These are phyloP conservation scores for Claviceps arundinis DNA, from an alignment of 2,329 filamentous ascomycete genomes.

Conservation along the genomic window DNA sequence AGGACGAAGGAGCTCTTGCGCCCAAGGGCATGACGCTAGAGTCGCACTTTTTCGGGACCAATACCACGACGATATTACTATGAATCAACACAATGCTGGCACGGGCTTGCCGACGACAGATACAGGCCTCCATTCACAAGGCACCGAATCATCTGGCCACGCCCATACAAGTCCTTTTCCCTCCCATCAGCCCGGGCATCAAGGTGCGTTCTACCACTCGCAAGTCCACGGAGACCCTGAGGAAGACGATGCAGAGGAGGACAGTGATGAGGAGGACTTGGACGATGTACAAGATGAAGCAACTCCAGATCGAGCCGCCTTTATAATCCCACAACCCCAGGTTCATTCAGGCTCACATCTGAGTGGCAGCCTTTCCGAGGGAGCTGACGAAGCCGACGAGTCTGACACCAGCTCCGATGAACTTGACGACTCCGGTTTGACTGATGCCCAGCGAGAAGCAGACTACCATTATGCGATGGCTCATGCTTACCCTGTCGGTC, in stretches of 20 bases:
- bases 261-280: slow-evolving; percentile 19
- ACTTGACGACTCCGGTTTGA: not conserved
- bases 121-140: slow-evolving; percentile 5
- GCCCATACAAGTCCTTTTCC: not conserved
- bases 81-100: slow-evolving; percentile 2
- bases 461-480: slow-evolving; percentile 5
- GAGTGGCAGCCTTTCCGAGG: not conserved
- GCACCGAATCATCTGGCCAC: not conserved
- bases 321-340: not conserved
- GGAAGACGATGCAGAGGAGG: slow-evolving; percentile 15
- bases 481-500: not conserved
- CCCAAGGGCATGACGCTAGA: not conserved
- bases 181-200: not conserved
- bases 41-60: not conserved
- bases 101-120: slow-evolving; percentile 3
- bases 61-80: not conserved
- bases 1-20: slow-evolving; percentile 1
- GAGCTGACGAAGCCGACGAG: not conserved
- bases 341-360: not conserved
- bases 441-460: slow-evolving; percentile 4
- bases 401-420: not conserved
- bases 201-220: not conserved
- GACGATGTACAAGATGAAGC: slow-evolving; percentile 22
- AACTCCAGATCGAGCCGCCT: slow-evolving; percentile 9
- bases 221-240: slow-evolving; percentile 7